These are phyloP conservation scores for Amanita pallidorosea DNA, from an alignment of 768 basidiomycete genomes.

Conservation along the genomic window DNA sequence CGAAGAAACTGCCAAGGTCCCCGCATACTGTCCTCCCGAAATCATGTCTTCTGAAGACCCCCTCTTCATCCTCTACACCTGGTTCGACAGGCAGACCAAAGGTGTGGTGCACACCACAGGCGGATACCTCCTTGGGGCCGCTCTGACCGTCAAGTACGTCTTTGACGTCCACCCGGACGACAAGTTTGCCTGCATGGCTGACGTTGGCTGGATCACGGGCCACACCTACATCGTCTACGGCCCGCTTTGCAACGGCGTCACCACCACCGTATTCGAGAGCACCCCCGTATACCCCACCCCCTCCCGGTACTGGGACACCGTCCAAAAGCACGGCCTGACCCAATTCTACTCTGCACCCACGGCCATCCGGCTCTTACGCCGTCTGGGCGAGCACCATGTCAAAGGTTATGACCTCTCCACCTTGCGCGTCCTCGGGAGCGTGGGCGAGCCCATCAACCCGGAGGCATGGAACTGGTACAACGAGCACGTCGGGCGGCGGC, in stretches of 20 bases:
- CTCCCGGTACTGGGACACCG: conserved; percentile 93
- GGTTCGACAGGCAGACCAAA: conserved; percentile 93
- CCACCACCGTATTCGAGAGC: conserved; percentile 90
- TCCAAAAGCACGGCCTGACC: conserved; percentile 86
- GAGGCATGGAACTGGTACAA: conserved; percentile 99
- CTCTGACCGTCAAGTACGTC: conserved; percentile 91
- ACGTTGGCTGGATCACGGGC: conserved; percentile 98
- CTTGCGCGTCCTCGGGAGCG: conserved; percentile 81
- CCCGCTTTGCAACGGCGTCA: conserved; percentile 75
- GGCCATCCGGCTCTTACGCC: conserved; percentile 81
- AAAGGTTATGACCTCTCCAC: conserved; percentile 71
- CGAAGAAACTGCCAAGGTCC: conserved; percentile 77
- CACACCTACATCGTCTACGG: conserved; percentile 97
- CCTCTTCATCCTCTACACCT: conserved; percentile 94
- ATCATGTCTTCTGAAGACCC: conserved; percentile 91
- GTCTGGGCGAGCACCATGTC: conserved; percentile 79
- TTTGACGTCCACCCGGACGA: conserved; percentile 98
- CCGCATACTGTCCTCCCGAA: conserved; percentile 81
- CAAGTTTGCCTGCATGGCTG: conserved; percentile 96
- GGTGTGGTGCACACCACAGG: conserved; percentile 88
- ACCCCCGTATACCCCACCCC: conserved; percentile 96
- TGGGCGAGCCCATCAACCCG: conserved; percentile 98
- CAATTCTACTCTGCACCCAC: conserved; percentile 95
- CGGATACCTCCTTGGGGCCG: conserved; percentile 86
- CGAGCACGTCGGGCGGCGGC: conserved; percentile 77